Evolutionary conservation across 1,139 yeast species (phyloP).

Genomic region (Zygosaccharomyces pseudobailii): DNA sequence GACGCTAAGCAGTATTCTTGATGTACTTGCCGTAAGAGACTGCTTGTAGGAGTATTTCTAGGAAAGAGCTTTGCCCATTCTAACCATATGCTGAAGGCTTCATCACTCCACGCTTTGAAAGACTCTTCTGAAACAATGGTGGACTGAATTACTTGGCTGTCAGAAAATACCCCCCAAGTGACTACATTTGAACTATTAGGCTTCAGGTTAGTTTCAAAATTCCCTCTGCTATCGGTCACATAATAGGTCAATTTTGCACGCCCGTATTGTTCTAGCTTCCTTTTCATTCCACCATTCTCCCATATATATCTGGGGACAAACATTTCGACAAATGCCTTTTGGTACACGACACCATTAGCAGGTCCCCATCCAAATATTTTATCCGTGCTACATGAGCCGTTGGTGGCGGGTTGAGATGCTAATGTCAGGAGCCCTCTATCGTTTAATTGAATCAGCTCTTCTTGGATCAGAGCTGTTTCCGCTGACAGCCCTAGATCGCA

Average conservation of each 20-base stretch:
- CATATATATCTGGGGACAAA: slow-evolving; percentile 70
- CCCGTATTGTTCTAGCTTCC: slow-evolving; percentile 45
- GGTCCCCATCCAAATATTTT: slow-evolving; percentile 98
- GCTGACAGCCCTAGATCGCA: slow-evolving; percentile 78
- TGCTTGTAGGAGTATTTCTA: slow-evolving; percentile 42
- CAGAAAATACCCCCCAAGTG: slow-evolving; percentile 95
- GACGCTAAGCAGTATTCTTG: slow-evolving; percentile 71
- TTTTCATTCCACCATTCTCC: slow-evolving; percentile 46
- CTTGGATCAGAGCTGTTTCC: slow-evolving; percentile 90
- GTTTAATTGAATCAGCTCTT: slow-evolving; percentile 76
- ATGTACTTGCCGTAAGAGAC: slow-evolving; percentile 57
- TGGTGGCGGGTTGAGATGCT: slow-evolving; percentile 93
- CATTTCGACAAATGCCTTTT: slow-evolving; percentile 89
- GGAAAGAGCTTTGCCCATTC: slow-evolving; percentile 86
- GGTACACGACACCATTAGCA: slow-evolving; percentile 79
- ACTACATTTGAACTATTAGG: slow-evolving; percentile 62
- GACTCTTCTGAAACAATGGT: slow-evolving; percentile 86
- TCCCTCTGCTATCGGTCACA: slow-evolving; percentile 56
- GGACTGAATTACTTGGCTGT: slow-evolving; percentile 78
- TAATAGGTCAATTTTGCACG: slow-evolving; percentile 47
- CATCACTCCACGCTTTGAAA: slow-evolving; percentile 90
- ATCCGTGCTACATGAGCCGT: slow-evolving; percentile 71
- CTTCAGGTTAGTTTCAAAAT: slow-evolving; percentile 58
- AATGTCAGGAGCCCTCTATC: slow-evolving; percentile 75
- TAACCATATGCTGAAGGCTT: slow-evolving; percentile 83